Evolutionary conservation across 208 protist species (phyloP).

Genomic region (Porcisia hertigi): DNA sequence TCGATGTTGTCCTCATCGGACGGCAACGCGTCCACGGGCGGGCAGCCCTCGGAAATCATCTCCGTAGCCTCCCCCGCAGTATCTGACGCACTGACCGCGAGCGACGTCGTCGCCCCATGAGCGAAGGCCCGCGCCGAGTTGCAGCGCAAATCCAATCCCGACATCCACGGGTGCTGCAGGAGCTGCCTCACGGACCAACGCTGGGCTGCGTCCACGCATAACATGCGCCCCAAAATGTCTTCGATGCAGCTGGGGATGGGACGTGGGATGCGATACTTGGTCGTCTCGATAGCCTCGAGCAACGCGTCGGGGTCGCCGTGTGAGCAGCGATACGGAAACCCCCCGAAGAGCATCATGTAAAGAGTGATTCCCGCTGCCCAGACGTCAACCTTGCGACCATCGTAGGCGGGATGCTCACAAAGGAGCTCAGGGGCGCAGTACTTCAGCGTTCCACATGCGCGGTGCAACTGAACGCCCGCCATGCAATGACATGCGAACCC

Average conservation of each 20-base stretch:
- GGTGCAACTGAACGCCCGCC: slow-evolving; percentile 38
- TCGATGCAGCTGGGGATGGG: slow-evolving; percentile 46
- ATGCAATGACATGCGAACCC: slow-evolving; percentile 83
- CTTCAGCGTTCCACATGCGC: slow-evolving; percentile 74
- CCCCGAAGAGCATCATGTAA: slow-evolving; percentile 90
- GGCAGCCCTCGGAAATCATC: slow-evolving; percentile 19
- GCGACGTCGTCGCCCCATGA: not conserved
- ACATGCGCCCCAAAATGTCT: slow-evolving; percentile 73
- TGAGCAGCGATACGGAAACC: slow-evolving; percentile 91
- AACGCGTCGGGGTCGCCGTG: slow-evolving; percentile 46
- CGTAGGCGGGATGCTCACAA: slow-evolving; percentile 71
- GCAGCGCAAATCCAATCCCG: slow-evolving; percentile 10
- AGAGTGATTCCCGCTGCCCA: slow-evolving; percentile 90
- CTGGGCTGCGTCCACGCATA: slow-evolving; percentile 65
- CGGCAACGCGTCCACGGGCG: slow-evolving; percentile 22
- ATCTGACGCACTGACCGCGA: not conserved
- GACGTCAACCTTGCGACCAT: slow-evolving; percentile 88
- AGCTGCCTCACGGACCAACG: slow-evolving; percentile 85
- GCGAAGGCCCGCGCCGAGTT: not conserved
- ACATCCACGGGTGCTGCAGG: slow-evolving; percentile 71
- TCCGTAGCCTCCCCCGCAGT: slow-evolving; percentile 3
- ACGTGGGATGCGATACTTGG: slow-evolving; percentile 56
- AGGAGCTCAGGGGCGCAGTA: slow-evolving; percentile 89
- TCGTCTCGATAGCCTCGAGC: slow-evolving; percentile 59
- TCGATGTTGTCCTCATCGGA: slow-evolving; percentile 33